Evolutionary conservation across 1,139 yeast genomes (phyloP).

Genomic region (Suhomyces bokatorum): DNA sequence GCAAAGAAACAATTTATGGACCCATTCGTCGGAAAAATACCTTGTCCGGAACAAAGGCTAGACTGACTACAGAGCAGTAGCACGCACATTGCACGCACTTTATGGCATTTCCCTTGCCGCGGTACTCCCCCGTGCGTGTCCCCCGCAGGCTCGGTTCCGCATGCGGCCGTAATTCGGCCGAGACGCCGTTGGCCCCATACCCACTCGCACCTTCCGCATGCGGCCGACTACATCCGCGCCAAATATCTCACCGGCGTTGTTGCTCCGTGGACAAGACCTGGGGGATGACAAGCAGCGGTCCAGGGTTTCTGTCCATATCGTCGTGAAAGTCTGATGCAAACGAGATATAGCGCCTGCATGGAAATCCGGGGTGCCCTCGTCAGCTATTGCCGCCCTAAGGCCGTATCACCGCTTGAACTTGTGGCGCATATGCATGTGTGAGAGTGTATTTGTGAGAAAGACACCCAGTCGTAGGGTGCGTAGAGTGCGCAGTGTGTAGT

Average conservation of each 20-base stretch:
- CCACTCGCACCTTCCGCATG: not conserved
- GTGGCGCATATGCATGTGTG: too few relatives aligned
- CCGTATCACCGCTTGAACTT: not conserved
- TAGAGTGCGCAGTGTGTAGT: too few relatives aligned
- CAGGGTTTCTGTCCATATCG: too few relatives aligned
- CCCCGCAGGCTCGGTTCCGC: not conserved
- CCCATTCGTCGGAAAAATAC: not conserved
- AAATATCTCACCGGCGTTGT: not conserved
- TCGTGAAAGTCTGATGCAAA: too few relatives aligned
- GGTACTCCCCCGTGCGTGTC: too few relatives aligned
- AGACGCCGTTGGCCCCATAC: not conserved
- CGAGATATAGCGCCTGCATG: too few relatives aligned
- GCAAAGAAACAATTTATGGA: not conserved
- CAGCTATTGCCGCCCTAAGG: not conserved
- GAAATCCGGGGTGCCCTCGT: not conserved
- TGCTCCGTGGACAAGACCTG: not conserved
- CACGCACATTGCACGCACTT: too few relatives aligned
- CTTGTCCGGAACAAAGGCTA: not conserved
- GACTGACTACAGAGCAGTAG: conserved; percentile 1
- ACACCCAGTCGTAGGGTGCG: too few relatives aligned
- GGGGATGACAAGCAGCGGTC: too few relatives aligned
- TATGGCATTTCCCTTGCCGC: too few relatives aligned
- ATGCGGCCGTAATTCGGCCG: not conserved
- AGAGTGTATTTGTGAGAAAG: too few relatives aligned
- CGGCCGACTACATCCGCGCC: not conserved